phyloP scores from a whole-genome alignment of 352 stramenopile species.

The Globisporangium uncinulatum region DNA sequence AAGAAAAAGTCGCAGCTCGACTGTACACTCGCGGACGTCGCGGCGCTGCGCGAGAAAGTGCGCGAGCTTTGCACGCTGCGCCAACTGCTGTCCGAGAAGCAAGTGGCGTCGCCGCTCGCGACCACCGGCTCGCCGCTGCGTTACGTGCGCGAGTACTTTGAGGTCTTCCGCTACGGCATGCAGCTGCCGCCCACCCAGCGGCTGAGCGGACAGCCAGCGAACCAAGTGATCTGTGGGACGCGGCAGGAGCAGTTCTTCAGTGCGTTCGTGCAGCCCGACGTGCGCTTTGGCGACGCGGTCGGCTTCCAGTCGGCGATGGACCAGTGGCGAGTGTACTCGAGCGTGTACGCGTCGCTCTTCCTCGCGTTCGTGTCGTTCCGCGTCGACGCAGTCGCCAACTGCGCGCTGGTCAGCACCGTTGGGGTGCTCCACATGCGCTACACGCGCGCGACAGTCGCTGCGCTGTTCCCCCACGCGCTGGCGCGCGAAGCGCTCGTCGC shows the following conservation, averaged over 20 bases:
- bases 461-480: constrained; percentile 30
- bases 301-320: constrained; percentile 9
- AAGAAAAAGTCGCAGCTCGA: constrained; percentile 14
- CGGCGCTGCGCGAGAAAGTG: constrained; percentile 7
- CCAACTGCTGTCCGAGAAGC: constrained; percentile 9
- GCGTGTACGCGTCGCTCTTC: constrained; percentile 11
- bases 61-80: constrained; percentile 8
- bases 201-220: neutral
- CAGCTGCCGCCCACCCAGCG: neutral
- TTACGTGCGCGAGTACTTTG: constrained; percentile 19
- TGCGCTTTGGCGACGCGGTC: constrained; percentile 9
- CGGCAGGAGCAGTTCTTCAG: constrained; percentile 12
- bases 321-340: constrained; percentile 18
- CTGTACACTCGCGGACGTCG: constrained; percentile 2
- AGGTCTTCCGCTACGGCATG: constrained; percentile 16
- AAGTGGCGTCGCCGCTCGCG: constrained; percentile 1
- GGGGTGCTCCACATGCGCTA: constrained; percentile 30
- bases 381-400: constrained; percentile 8
- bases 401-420: constrained; percentile 13
- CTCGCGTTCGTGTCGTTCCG: constrained; percentile 13
- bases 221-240: constrained; percentile 1
- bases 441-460: constrained; percentile 23
- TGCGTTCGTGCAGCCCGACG: constrained; percentile 4
- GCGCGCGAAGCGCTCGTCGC: constrained; percentile 20
- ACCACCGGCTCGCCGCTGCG: constrained; percentile 10